phyloP scores from a whole-genome alignment of 1,284 basidiomycete genomes.

The Blastosporella zonata region DNA sequence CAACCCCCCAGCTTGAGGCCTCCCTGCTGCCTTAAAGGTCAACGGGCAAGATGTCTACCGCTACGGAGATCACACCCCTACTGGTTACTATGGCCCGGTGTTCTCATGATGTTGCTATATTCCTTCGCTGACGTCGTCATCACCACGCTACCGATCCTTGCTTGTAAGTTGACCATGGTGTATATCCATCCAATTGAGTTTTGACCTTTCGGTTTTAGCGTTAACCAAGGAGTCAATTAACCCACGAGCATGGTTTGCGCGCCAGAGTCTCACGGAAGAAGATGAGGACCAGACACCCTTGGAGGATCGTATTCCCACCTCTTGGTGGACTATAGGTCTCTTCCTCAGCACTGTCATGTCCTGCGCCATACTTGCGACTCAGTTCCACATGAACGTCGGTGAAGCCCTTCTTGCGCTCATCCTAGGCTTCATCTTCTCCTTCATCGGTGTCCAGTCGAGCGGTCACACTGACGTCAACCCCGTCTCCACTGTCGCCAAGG shows the following conservation, averaged over 20 bases:
- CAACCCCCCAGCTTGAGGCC: too few relatives aligned
- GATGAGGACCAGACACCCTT: conserved; percentile 49
- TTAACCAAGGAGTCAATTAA: conserved; percentile 23
- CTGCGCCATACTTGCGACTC: conserved; percentile 52
- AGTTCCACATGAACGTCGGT: conserved; percentile 58
- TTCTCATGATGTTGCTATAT: conserved; percentile 51
- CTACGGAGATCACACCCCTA: conserved; percentile 69
- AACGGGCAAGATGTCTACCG: too few relatives aligned
- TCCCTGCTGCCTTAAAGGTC: too few relatives aligned
- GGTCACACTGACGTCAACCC: conserved; percentile 62
- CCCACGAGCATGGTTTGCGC: conserved; percentile 29
- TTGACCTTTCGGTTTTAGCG: conserved; percentile 9
- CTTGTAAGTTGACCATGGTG: conserved; percentile 24
- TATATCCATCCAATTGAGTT: background rate
- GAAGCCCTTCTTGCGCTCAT: conserved; percentile 53
- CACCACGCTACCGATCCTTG: conserved; percentile 32
- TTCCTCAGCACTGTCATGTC: conserved; percentile 48
- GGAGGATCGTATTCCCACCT: conserved; percentile 53
- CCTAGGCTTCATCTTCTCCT: conserved; percentile 67
- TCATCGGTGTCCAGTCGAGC: conserved; percentile 63
- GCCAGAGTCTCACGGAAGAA: conserved; percentile 29
- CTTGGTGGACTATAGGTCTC: conserved; percentile 56
- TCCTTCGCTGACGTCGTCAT: conserved; percentile 47
- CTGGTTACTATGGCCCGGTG: conserved; percentile 71
- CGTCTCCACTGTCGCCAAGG: conserved; percentile 55